These are phyloP conservation scores for Ceratobasidium sp. DNA, from an alignment of 1,284 basidiomycete genomes.

Conservation along the genomic window DNA sequence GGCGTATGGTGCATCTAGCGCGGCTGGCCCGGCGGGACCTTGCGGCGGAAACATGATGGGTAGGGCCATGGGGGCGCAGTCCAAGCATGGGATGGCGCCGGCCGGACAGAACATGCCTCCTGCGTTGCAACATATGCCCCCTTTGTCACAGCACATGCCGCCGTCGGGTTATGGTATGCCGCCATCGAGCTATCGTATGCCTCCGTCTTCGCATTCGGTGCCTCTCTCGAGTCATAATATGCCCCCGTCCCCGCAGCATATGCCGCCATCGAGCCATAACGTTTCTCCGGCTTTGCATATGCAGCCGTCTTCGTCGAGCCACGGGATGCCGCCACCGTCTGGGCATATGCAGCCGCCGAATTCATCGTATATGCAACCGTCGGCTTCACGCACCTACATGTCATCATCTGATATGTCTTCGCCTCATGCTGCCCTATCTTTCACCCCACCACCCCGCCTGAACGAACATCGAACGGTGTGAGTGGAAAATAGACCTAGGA, in stretches of 20 bases:
- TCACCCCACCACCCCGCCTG: too few relatives aligned
- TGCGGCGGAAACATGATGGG: not conserved
- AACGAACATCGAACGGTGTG: conserved; percentile 52
- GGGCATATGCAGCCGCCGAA: conserved; percentile 4
- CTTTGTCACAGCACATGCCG: not conserved
- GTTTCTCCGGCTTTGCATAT: too few relatives aligned
- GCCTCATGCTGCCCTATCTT: conserved; percentile 15
- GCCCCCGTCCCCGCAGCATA: too few relatives aligned
- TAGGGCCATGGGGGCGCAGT: not conserved
- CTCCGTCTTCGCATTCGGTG: not conserved
- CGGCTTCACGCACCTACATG: conserved; percentile 27
- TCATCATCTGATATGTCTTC: conserved; percentile 54
- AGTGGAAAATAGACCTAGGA: conserved; percentile 53
- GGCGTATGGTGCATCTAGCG: too few relatives aligned
- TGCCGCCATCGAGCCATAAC: too few relatives aligned
- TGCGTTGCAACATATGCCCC: not conserved
- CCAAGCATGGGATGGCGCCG: not conserved
- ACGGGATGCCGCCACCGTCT: too few relatives aligned
- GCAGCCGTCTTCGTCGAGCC: too few relatives aligned
- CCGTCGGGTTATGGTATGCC: conserved; percentile 2
- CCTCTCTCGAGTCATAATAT: not conserved
- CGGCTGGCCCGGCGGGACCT: not conserved
- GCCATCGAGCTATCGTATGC: not conserved
- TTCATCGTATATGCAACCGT: conserved; percentile 42
- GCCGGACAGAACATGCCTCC: not conserved